Percentiles rank a stretch among this genome's conserved stretches.
Evolutionary conservation across 805 yeast species (phyloP).

Genomic region (Saccharomycopsis sp.): DNA sequence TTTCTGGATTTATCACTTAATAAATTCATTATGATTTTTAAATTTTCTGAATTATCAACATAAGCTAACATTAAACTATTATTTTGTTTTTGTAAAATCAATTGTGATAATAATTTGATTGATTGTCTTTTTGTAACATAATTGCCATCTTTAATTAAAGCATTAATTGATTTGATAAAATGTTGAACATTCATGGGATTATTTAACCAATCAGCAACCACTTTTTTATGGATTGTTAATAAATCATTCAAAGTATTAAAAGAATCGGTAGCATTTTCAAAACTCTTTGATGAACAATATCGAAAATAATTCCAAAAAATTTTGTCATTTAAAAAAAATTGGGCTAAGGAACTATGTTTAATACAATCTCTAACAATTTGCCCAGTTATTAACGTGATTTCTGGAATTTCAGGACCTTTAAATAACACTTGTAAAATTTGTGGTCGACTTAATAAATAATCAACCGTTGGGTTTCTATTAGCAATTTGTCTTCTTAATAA

Average conservation of each 20-base stretch:
- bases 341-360: conserved; percentile 61
- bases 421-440: conserved; percentile 52
- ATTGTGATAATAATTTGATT: conserved; percentile 59
- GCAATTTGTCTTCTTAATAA: conserved; percentile 72
- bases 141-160: conserved; percentile 62
- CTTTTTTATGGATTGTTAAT: conserved; percentile 55
- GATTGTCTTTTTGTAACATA: conserved; percentile 93
- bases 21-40: conserved; percentile 78
- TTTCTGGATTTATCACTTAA: conserved; percentile 84
- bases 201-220: conserved; percentile 62
- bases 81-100: conserved; percentile 64
- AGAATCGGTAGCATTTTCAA: conserved; percentile 87
- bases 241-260: conserved; percentile 67
- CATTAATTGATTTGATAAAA: conserved; percentile 57
- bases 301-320: conserved; percentile 76
- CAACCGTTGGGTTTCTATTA: conserved; percentile 75
- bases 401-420: conserved; percentile 64
- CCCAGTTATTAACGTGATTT: conserved; percentile 65
- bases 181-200: conserved; percentile 35
- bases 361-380: conserved; percentile 77
- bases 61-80: conserved; percentile 64
- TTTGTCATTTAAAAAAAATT: conserved; percentile 46
- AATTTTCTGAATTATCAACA: conserved; percentile 69
- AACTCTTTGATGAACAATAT: conserved; percentile 63
- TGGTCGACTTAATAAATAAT: conserved; percentile 61